Evolutionary conservation across 495 filamentous ascomycete species (phyloP).

Genomic region (Hapsidospora chrysogenum): DNA sequence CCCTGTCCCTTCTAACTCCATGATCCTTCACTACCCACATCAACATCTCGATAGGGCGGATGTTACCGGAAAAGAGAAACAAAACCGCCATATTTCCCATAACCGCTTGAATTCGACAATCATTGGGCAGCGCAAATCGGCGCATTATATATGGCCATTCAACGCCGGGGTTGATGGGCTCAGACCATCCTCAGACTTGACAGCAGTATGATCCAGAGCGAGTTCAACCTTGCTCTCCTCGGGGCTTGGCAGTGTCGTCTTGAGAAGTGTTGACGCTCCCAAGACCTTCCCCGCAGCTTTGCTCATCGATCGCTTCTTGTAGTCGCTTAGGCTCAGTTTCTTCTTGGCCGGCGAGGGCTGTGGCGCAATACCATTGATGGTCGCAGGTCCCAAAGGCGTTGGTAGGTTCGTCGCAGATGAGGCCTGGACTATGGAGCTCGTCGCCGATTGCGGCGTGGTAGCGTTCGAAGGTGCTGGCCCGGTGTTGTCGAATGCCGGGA

Average conservation of each 20-base stretch:
- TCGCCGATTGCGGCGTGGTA: constrained; percentile 27
- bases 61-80: too few relatives aligned
- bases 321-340: constrained; percentile 60
- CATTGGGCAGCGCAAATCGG: too few relatives aligned
- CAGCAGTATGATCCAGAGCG: too few relatives aligned
- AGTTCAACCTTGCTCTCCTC: constrained; percentile 24
- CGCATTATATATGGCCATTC: too few relatives aligned
- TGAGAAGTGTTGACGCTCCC: constrained; percentile 9
- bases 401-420: constrained; percentile 24
- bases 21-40: too few relatives aligned
- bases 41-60: too few relatives aligned
- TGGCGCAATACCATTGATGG: constrained; percentile 24
- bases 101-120: too few relatives aligned
- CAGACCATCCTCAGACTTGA: too few relatives aligned
- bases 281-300: constrained; percentile 22
- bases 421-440: constrained; percentile 29
- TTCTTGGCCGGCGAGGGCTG: constrained; percentile 49
- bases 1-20: too few relatives aligned
- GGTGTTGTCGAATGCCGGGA: constrained; percentile 19
- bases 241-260: constrained; percentile 15
- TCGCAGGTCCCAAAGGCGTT: constrained; percentile 23
- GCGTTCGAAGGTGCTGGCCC: constrained; percentile 12
- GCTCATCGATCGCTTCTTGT: constrained; percentile 37
- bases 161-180: too few relatives aligned
- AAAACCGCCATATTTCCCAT: too few relatives aligned